Conservation (phyloP, 2,329 filamentous ascomycete species). For the Podosphaera fusca region DNA sequence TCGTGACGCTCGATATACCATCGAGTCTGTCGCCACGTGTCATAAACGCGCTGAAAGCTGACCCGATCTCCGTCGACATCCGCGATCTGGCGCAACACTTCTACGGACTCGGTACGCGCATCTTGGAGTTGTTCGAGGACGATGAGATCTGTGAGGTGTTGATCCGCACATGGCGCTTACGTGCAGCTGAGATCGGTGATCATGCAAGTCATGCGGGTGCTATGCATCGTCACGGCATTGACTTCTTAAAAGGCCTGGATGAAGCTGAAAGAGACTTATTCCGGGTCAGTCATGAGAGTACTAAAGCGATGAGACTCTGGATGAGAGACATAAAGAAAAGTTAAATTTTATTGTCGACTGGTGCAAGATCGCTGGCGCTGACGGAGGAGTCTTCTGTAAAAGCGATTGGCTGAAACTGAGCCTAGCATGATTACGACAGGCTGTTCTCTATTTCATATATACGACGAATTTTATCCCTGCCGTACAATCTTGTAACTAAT, state of each 20-base stretch:
- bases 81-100: conserved; percentile 69
- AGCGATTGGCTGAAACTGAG: no score
- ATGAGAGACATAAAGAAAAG: conserved; percentile 22
- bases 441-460: no score
- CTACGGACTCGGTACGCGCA: conserved; percentile 63
- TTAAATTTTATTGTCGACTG: conserved; percentile 2
- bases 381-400: no score
- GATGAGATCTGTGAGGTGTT: conserved; percentile 55
- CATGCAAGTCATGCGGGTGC: conserved; percentile 70
- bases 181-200: conserved; percentile 64
- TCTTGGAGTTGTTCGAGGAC: conserved; percentile 81
- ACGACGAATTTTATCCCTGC: no score
- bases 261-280: conserved; percentile 70
- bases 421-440: no score
- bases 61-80: conserved; percentile 65
- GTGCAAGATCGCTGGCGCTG: no score
- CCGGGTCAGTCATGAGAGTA: conserved; percentile 48
- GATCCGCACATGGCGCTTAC: conserved; percentile 54
- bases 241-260: conserved; percentile 73
- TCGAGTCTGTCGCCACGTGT: conserved; percentile 55
- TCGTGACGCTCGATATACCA: conserved; percentile 65
- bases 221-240: conserved; percentile 44
- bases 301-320: conserved; percentile 48
- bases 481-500: no score
- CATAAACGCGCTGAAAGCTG: conserved; percentile 72